Conservation (phyloP, 1,139 yeast species). For the Scheffersomyces titani region DNA sequence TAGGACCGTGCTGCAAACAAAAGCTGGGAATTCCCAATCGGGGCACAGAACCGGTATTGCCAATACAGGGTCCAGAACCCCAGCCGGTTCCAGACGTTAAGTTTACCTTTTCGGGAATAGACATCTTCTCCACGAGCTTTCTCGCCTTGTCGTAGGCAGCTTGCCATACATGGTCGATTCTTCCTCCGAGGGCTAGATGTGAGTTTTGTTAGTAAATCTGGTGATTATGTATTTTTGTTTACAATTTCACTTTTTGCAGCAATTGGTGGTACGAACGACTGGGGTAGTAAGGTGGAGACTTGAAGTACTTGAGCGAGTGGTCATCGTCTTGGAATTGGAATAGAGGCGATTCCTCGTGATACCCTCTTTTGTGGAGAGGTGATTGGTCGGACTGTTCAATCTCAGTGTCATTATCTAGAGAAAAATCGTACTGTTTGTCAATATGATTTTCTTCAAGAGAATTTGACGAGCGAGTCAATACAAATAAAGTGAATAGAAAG, state of each 20-base stretch:
- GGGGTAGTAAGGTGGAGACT: conserved; percentile 35
- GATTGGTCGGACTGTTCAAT: conserved; percentile 1
- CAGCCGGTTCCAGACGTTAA: conserved; percentile 69
- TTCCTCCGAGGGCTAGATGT: conserved; percentile 39
- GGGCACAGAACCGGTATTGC: conserved; percentile 63
- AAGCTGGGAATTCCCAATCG: conserved; percentile 57
- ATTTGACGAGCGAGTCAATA: not conserved
- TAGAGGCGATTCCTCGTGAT: conserved; percentile 37
- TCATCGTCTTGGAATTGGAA: conserved; percentile 27
- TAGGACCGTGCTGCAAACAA: conserved; percentile 67
- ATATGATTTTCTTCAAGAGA: conserved; percentile 4
- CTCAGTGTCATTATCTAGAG: conserved; percentile 3
- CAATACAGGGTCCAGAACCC: conserved; percentile 65
- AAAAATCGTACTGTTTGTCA: conserved; percentile 6
- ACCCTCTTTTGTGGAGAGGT: conserved; percentile 28
- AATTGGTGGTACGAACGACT: conserved; percentile 30
- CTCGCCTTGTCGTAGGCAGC: conserved; percentile 58
- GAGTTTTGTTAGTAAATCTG: conserved; percentile 7
- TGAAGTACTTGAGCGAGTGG: conserved; percentile 26
- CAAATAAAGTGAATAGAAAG: not conserved
- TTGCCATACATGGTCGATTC: conserved; percentile 52
- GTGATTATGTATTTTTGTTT: not conserved
- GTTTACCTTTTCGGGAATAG: conserved; percentile 60
- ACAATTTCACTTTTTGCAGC: not conserved
- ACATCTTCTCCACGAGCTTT: conserved; percentile 52